Percentiles rank a stretch among this genome's conserved stretches.
Evolutionary conservation across 1,284 basidiomycete species (phyloP).

Genomic region (Melampsora americana): DNA sequence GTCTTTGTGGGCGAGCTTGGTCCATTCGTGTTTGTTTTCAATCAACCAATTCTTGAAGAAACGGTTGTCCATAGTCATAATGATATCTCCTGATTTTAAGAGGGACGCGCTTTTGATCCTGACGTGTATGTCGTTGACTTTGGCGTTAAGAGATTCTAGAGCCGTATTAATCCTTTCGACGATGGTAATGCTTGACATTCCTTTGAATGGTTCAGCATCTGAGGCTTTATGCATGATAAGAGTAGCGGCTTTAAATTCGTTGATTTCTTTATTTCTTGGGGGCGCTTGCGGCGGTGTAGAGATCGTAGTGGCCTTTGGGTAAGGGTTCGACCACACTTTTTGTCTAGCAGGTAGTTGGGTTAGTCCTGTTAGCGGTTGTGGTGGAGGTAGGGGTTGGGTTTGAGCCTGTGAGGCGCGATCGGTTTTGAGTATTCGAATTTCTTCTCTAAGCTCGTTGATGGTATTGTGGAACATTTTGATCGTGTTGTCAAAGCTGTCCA

Average conservation of each 20-base stretch:
- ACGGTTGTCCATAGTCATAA: background rate
- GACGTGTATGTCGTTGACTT: background rate
- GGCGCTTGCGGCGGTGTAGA: background rate
- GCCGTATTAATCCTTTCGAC: background rate
- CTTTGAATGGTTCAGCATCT: background rate
- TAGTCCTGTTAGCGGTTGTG: background rate
- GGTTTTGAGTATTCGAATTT: background rate
- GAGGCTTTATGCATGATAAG: background rate
- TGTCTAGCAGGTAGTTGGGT: background rate
- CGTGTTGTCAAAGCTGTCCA: too few species aligned
- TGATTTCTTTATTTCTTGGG: background rate
- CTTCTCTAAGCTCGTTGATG: background rate
- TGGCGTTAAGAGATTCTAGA: background rate
- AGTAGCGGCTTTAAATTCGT: too few species aligned
- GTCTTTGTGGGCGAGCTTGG: background rate
- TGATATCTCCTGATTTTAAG: background rate
- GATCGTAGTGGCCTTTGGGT: background rate
- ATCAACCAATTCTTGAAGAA: constrained; percentile 1
- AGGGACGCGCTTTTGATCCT: too few species aligned
- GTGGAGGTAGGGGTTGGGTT: background rate
- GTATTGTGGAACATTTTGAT: too few species aligned
- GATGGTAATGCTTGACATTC: background rate
- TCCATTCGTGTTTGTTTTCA: too few species aligned
- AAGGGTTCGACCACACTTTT: background rate
- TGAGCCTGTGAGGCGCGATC: background rate